Conservation (phyloP, 805 yeast species). For the Spathaspora passalidarum region DNA sequence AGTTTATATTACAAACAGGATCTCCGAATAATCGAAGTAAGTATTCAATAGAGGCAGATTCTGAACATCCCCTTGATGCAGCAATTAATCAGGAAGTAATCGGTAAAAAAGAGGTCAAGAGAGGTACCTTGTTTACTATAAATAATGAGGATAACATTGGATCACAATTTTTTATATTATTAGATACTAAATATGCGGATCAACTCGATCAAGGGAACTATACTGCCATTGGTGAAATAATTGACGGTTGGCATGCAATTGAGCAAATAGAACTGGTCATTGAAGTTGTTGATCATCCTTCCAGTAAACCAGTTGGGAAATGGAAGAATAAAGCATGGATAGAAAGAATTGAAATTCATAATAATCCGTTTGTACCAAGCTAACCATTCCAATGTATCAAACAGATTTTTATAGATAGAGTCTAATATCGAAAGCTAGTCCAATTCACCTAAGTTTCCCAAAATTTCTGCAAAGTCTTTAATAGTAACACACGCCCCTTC, state of each 20-base stretch:
- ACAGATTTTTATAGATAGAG: no score
- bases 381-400: not conserved
- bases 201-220: conserved; percentile 11
- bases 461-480: conserved; percentile 41
- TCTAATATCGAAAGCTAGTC: no score
- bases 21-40: conserved; percentile 17
- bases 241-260: conserved; percentile 16
- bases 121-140: conserved; percentile 16
- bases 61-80: not conserved
- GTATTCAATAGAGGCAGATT: conserved; percentile 12
- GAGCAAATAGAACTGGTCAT: conserved; percentile 6
- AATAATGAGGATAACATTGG: conserved; percentile 11
- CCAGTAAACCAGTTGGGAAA: conserved; percentile 2
- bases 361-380: conserved; percentile 3
- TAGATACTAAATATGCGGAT: conserved; percentile 9
- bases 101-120: not conserved
- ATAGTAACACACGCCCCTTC: conserved; percentile 27
- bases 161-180: conserved; percentile 19
- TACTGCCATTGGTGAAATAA: conserved; percentile 14
- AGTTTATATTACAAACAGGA: conserved; percentile 20
- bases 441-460: conserved; percentile 38
- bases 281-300: not conserved
- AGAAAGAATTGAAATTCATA: not conserved
- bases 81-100: not conserved
- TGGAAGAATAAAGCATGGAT: conserved; percentile 4